Base-by-base conservation (phyloP, 306 rosid genomes). In the Chamaecrista fasciculata region DNA sequence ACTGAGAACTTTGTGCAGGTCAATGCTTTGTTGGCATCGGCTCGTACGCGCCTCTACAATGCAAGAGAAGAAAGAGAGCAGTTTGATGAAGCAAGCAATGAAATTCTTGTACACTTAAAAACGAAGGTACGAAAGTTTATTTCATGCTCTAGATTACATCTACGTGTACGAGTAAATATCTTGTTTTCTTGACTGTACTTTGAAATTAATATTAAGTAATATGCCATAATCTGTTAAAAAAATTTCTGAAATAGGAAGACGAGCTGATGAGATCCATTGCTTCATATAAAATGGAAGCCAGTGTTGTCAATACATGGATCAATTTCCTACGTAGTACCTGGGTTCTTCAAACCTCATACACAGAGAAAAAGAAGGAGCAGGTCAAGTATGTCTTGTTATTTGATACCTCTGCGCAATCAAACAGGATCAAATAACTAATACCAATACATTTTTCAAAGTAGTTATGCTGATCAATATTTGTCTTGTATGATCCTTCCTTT, bases 51-150 rank as follows among this genome's bases (percentile, higher is more conserved):
- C 72, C 87, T 87, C 76, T 88, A 71, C 77, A 88, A 90, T 77
- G 88, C 85, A 76, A 90, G 68, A 76, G 98, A 92, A 85, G 98
- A 90, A 86, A 86, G 83, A 74, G 96, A 90, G 11, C 95, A 92
- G 23, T 90, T 92, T 75, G 96, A 87, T 57, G 93, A 87, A 25
- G 93, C 98, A 59, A 89, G 93, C 73, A 86, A 81, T 83, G 84
- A 88, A 62, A 83, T 92, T 75, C 67, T 90, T 56, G 76, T 40
- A 28, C 96, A 86, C 73, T 80, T 92, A 67, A 87, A 83, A 78
- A 63, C 76, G 31, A 92, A 87, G 96, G 98, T 90, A 86, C 24
- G 44, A 23, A 50, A 63, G 66, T 46, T 63, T 62, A 70, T 73
- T 55, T 50, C 74, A 28, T 51, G 55, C 37, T 15, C 33, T 61